Evolutionary conservation across 2,329 filamentous ascomycete genomes (phyloP).

Genomic region (Pyricularia pennisetigena): DNA sequence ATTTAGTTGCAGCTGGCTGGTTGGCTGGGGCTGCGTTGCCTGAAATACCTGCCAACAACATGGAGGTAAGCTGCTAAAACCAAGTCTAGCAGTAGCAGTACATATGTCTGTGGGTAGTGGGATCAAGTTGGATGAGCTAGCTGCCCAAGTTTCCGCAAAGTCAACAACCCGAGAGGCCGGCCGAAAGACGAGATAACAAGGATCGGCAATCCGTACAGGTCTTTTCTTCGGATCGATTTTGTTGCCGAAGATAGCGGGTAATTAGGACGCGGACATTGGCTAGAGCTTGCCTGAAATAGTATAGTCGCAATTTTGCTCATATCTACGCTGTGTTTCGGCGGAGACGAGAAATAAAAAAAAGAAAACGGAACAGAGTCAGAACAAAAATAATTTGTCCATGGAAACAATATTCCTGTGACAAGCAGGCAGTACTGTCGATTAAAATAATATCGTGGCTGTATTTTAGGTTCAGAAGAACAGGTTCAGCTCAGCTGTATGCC

Average conservation of each 20-base stretch:
- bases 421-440: neutral
- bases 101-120: no score
- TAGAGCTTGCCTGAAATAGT: neutral
- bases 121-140: neutral
- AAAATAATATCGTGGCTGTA: neutral
- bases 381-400: neutral
- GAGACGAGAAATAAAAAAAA: no score
- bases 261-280: no score
- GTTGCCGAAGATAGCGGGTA: neutral
- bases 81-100: no score
- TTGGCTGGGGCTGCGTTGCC: neutral
- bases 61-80: no score
- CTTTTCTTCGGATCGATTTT: neutral
- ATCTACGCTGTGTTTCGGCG: neutral
- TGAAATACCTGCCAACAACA: neutral
- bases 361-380: neutral
- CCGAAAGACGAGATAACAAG: neutral
- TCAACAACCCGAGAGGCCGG: neutral
- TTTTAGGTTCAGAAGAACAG: neutral
- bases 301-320: neutral
- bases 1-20: neutral
- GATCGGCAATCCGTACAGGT: neutral
- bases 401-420: neutral
- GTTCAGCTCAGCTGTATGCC: neutral
- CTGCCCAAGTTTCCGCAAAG: neutral